These are phyloP conservation scores for Chalaropsis thielavioides DNA, from an alignment of 2,329 filamentous ascomycete species.

Conservation along the genomic window DNA sequence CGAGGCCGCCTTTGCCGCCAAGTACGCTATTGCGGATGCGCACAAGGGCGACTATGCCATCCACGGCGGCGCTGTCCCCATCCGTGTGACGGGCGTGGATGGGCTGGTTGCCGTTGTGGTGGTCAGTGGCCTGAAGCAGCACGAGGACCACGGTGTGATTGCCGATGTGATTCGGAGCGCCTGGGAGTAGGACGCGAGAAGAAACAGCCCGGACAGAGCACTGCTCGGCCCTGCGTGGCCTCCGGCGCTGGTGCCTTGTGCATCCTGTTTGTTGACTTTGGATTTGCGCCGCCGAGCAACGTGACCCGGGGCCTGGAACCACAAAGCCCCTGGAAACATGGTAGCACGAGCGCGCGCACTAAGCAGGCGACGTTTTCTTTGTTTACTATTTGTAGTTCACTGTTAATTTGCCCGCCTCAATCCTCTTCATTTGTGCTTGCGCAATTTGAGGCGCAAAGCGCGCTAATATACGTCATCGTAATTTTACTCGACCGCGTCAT, in stretches of 20 bases:
- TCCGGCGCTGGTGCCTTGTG: too few species aligned
- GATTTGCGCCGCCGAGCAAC: too few species aligned
- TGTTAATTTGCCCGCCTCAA: not conserved
- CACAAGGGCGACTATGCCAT: conserved; percentile 53
- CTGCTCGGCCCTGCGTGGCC: too few species aligned
- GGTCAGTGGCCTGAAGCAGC: conserved; percentile 60
- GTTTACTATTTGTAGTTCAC: not conserved
- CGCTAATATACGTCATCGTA: not conserved
- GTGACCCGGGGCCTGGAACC: too few species aligned
- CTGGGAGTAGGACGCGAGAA: not conserved
- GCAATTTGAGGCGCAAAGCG: not conserved
- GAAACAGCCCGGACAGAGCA: too few species aligned
- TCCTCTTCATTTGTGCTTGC: not conserved
- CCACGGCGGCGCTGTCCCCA: conserved; percentile 62
- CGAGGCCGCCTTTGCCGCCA: conserved; percentile 48
- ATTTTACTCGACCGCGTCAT: not conserved
- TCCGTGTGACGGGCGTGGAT: conserved; percentile 58
- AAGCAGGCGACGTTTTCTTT: not conserved
- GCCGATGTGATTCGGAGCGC: conserved; percentile 42
- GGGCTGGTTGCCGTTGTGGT: conserved; percentile 62
- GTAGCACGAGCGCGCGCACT: not conserved
- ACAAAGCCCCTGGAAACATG: not conserved
- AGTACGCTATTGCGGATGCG: conserved; percentile 46
- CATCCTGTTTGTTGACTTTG: too few species aligned
- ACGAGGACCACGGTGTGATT: conserved; percentile 64